Evolutionary conservation across 768 basidiomycete species (phyloP), one percentile per base, ranked within the genome.

Genomic region (Pulveroboletus ravenelii): DNA sequence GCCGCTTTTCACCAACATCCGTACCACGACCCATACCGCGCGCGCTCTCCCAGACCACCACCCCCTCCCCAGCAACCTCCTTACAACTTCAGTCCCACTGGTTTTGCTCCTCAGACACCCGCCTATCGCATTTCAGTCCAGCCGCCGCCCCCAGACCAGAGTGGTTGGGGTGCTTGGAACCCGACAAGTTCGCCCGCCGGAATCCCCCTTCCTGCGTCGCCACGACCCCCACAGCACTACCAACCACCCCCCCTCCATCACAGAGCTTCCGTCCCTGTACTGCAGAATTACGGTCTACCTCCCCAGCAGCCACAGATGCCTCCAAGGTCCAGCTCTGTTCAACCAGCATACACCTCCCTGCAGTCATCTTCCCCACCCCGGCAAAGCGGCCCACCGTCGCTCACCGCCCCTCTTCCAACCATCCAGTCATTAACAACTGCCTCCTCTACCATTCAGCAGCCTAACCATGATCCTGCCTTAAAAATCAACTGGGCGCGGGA

Each of bases 401-500:
- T 91, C 8, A 87, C 86, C 0, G 81, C 81, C 0, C 78, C 86
- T 5, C 71, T 90, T 0, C 89, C 91, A 1, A 76, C 79, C n/a
- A 66, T 87, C 37, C 62, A 80, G 15, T 74, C 78, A 0, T 80
- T 93, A 23, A 62, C 76, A 5, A 72, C 76, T 0, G 80, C 79
- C 1, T 62, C 80, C 0, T 65, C 71, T 4, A 65, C 77, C 12
- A 69, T 87, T 20, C 82, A 85, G 47, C 68, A 74, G 2, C 77
- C 84, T 1, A 61, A 61, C 35, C 77, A 78, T 50, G 81, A 84
- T 57, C 84, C 85, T 3, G 63, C 70, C 0, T 74, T 82, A 38
- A 82, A 83, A 58, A 66, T 95, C 6, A 73, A 78, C 25, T 97
- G 93, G 92, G 80, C 81, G 14, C 76, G 89, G 43, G 91, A 95